These are phyloP conservation scores for Chaetomiaceae sp. DNA, from an alignment of 2,329 filamentous ascomycete species.

Conservation along the genomic window DNA sequence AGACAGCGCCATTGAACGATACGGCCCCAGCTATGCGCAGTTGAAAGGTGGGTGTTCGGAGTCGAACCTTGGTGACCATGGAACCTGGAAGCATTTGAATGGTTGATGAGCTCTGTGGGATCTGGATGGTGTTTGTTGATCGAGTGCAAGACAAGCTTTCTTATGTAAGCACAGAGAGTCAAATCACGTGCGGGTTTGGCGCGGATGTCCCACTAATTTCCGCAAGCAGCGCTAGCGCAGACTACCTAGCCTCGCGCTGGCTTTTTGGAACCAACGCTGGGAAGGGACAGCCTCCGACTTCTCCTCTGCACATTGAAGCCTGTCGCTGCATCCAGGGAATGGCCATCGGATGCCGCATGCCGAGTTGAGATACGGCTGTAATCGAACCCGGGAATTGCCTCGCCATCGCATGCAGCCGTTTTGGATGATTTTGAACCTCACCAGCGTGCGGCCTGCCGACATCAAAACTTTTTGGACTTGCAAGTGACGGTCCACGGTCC, in stretches of 20 bases:
- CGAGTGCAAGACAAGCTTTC: too few relatives aligned
- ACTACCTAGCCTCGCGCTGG: slow-evolving; percentile 24
- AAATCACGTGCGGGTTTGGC: slow-evolving; percentile 13
- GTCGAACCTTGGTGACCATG: too few relatives aligned
- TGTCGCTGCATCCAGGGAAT: slow-evolving; percentile 17
- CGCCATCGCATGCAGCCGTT: slow-evolving; percentile 18
- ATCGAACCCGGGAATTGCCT: slow-evolving; percentile 13
- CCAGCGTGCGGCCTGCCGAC: slow-evolving; percentile 18
- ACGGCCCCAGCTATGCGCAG: too few relatives aligned
- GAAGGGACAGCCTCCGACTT: slow-evolving; percentile 17
- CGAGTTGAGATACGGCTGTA: slow-evolving; percentile 8
- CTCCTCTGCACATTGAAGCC: slow-evolving; percentile 15
- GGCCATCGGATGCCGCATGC: slow-evolving; percentile 17
- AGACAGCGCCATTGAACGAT: too few relatives aligned
- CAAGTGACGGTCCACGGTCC: slow-evolving; percentile 6
- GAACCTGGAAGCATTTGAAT: too few relatives aligned
- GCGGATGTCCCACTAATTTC: slow-evolving; percentile 16
- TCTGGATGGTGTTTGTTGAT: too few relatives aligned
- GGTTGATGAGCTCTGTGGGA: too few relatives aligned
- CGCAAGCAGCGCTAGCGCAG: slow-evolving; percentile 19
- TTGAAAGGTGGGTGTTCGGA: too few relatives aligned
- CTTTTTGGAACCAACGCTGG: slow-evolving; percentile 25
- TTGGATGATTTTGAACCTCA: slow-evolving; percentile 24
- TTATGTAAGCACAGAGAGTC: slow-evolving; percentile 13
- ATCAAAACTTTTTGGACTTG: slow-evolving; percentile 26